Conservation (phyloP, 2,329 filamentous ascomycete species). For the Trichoderma sp. region DNA sequence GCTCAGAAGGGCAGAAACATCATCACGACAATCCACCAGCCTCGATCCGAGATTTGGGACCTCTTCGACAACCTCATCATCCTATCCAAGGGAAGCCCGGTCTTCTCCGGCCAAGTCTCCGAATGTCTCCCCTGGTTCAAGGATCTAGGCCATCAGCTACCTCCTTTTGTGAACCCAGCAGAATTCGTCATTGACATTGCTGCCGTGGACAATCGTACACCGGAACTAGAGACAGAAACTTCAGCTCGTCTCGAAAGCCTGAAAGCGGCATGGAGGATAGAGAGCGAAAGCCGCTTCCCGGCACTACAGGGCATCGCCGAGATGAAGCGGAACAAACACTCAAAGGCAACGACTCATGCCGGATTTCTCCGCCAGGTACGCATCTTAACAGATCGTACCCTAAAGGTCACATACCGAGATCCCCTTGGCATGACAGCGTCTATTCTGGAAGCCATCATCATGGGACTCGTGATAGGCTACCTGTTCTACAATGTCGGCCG, state of each 20-base stretch:
- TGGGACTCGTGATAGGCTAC: slow-evolving; percentile 71
- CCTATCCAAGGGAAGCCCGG: slow-evolving; percentile 63
- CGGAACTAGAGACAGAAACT: slow-evolving; percentile 62
- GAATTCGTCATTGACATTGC: slow-evolving; percentile 74
- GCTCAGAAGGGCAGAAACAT: slow-evolving; percentile 68
- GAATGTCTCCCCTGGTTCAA: slow-evolving; percentile 65
- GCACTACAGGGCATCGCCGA: slow-evolving; percentile 23
- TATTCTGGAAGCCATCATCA: slow-evolving; percentile 65
- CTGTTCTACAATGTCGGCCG: slow-evolving; percentile 66
- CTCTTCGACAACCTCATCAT: slow-evolving; percentile 72
- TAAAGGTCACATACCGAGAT: slow-evolving; percentile 72
- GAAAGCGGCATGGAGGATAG: slow-evolving; percentile 56
- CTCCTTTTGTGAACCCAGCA: slow-evolving; percentile 73
- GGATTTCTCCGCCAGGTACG: slow-evolving; percentile 60
- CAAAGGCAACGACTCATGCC: slow-evolving; percentile 44
- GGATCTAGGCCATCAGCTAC: slow-evolving; percentile 57
- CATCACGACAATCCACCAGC: slow-evolving; percentile 74
- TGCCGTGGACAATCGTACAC: slow-evolving; percentile 68
- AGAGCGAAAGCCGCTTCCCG: slow-evolving; percentile 33
- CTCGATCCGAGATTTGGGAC: slow-evolving; percentile 75
- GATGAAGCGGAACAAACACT: slow-evolving; percentile 22
- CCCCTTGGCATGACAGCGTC: slow-evolving; percentile 72
- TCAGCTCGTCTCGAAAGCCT: slow-evolving; percentile 59
- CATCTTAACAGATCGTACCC: slow-evolving; percentile 66
- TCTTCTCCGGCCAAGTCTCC: slow-evolving; percentile 62